These are phyloP conservation scores for Xylaria flabelliformis DNA, from an alignment of 495 filamentous ascomycete species.

Conservation along the genomic window DNA sequence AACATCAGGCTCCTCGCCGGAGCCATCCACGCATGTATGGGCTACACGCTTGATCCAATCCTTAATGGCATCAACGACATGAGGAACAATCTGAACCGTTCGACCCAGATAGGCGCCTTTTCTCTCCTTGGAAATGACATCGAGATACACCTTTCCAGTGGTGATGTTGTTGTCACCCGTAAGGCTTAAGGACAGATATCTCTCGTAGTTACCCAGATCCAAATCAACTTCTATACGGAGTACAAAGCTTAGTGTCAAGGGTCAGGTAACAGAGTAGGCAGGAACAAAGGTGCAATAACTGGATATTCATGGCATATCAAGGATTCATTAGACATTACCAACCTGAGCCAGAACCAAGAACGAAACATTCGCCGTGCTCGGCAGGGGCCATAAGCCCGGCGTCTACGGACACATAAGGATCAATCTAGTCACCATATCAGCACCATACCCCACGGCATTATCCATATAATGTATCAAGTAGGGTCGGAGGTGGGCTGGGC, in stretches of 20 bases:
- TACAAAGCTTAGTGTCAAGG: slow-evolving; percentile 15
- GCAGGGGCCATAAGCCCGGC: slow-evolving; percentile 73
- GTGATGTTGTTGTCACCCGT: slow-evolving; percentile 89
- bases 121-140: slow-evolving; percentile 78
- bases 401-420: slow-evolving; percentile 86
- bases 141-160: slow-evolving; percentile 92
- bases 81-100: slow-evolving; percentile 93
- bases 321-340: slow-evolving; percentile 8
- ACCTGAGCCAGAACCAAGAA: slow-evolving; percentile 39
- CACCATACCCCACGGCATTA: not conserved
- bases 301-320: slow-evolving; percentile 39
- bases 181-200: slow-evolving; percentile 66
- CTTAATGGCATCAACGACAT: slow-evolving; percentile 88
- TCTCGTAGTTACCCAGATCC: slow-evolving; percentile 96
- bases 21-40: slow-evolving; percentile 85
- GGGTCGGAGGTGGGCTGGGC: slow-evolving; percentile 36
- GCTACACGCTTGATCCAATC: slow-evolving; percentile 92
- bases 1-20: slow-evolving; percentile 82
- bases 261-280: not conserved
- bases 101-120: slow-evolving; percentile 86
- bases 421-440: slow-evolving; percentile 63
- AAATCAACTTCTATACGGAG: slow-evolving; percentile 88
- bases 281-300: not conserved
- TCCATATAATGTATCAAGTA: slow-evolving; percentile 5
- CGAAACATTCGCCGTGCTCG: slow-evolving; percentile 59